Percentiles rank a stretch among this genome's conserved stretches.
phyloP scores from a whole-genome alignment of 2,329 filamentous ascomycete genomes.

The Didymellaceae sp. region DNA sequence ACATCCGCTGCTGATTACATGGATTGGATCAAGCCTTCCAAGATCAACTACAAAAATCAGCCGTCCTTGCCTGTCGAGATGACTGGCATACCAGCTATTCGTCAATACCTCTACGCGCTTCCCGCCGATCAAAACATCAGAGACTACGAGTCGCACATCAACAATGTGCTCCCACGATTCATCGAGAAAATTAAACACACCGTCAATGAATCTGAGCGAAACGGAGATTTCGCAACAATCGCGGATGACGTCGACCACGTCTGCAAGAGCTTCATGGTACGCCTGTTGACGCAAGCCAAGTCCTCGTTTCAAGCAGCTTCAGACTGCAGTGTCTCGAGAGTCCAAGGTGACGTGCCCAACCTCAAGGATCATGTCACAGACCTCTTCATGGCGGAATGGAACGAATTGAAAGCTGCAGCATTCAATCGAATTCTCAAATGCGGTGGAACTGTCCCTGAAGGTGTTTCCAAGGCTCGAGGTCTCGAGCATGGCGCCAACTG shows the following conservation, averaged over 20 bases:
- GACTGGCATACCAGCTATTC: slow-evolving; percentile 27
- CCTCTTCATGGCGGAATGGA: slow-evolving; percentile 12
- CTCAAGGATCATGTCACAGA: slow-evolving; percentile 15
- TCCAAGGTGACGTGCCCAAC: not conserved
- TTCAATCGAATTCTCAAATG: slow-evolving; percentile 26
- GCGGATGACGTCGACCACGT: slow-evolving; percentile 21
- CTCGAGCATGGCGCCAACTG: slow-evolving; percentile 25
- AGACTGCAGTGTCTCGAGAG: not conserved
- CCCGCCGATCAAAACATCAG: slow-evolving; percentile 23
- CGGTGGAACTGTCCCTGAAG: slow-evolving; percentile 18
- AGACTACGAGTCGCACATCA: slow-evolving; percentile 21
- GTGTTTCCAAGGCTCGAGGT: slow-evolving; percentile 25
- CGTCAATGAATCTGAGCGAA: slow-evolving; percentile 15
- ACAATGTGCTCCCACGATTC: slow-evolving; percentile 8
- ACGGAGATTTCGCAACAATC: slow-evolving; percentile 22
- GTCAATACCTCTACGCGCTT: slow-evolving; percentile 20
- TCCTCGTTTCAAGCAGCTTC: not conserved
- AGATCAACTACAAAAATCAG: slow-evolving; percentile 19
- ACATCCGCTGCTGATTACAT: slow-evolving; percentile 28
- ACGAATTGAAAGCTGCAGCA: slow-evolving; percentile 6
- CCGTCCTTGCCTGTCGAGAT: slow-evolving; percentile 17
- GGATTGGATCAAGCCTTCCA: slow-evolving; percentile 22
- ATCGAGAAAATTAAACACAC: slow-evolving; percentile 23
- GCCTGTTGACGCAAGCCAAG: not conserved
- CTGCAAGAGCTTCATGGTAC: not conserved